Evolutionary conservation across 352 stramenopile species (phyloP).

Genomic region (Sclerospora graminicola): DNA sequence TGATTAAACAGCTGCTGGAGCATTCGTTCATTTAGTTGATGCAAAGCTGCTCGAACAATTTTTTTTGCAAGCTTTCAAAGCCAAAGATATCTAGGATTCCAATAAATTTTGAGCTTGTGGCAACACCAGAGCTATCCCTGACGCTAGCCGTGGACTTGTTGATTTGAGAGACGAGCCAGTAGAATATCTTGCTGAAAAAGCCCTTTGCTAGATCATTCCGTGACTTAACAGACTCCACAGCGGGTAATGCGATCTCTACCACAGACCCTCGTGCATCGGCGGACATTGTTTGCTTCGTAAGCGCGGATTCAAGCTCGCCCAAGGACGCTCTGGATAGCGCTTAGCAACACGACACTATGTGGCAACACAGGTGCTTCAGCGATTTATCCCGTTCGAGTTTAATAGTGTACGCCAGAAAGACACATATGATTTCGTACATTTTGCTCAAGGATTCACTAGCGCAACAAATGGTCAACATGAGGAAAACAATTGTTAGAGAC

Average conservation of each 20-base stretch:
- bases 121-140: slow-evolving; percentile 7
- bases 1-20: slow-evolving; percentile 93
- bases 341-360: too few species aligned
- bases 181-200: slow-evolving; percentile 91
- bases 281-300: too few species aligned
- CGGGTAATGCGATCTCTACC: slow-evolving; percentile 80
- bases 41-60: slow-evolving; percentile 93
- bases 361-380: too few species aligned
- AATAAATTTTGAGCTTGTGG: slow-evolving; percentile 72
- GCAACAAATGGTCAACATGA: too few species aligned
- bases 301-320: slow-evolving; percentile 76
- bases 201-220: slow-evolving; percentile 94
- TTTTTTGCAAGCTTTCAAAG: slow-evolving; percentile 91
- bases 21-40: slow-evolving; percentile 97
- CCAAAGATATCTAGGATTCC: slow-evolving; percentile 96
- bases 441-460: too few species aligned
- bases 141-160: slow-evolving; percentile 84
- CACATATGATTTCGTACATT: too few species aligned
- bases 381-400: too few species aligned
- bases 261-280: slow-evolving; percentile 74
- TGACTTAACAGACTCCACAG: too few species aligned
- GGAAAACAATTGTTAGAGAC: too few species aligned
- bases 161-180: too few species aligned
- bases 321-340: too few species aligned
- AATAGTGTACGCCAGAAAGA: too few species aligned